phyloP scores from a whole-genome alignment of 495 filamentous ascomycete species.

The Neurospora cerealis region DNA sequence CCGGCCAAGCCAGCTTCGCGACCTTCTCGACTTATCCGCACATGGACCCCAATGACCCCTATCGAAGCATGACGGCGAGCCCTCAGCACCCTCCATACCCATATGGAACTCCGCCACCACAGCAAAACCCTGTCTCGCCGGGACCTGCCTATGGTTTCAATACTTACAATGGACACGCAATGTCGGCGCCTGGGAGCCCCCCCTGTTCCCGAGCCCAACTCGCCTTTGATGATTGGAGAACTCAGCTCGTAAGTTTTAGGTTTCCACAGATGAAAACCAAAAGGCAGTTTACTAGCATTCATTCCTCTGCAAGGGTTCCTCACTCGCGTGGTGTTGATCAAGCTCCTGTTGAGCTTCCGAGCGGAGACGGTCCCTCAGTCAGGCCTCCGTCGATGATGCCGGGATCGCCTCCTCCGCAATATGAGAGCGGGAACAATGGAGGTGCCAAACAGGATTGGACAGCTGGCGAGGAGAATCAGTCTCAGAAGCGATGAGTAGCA shows the following conservation, averaged over 20 bases:
- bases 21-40: slow-evolving; percentile 3
- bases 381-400: not conserved
- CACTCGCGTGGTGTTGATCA: not conserved
- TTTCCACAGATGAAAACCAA: not conserved
- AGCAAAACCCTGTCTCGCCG: not conserved
- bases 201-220: not conserved
- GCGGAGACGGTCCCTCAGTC: not conserved
- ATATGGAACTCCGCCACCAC: slow-evolving; percentile 3
- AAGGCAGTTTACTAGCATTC: not conserved
- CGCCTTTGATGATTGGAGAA: not conserved
- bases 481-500: not conserved
- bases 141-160: not conserved
- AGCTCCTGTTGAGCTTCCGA: not conserved
- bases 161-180: not conserved
- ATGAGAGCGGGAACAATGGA: not conserved
- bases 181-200: not conserved
- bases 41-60: slow-evolving; percentile 3
- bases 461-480: not conserved
- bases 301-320: not conserved
- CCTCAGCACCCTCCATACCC: slow-evolving; percentile 3
- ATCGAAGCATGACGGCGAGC: slow-evolving; percentile 1
- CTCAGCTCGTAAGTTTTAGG: not conserved
- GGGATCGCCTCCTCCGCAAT: not conserved
- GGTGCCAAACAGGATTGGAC: not conserved
- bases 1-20: slow-evolving; percentile 13